Evolutionary conservation across 106 monocot species (phyloP).

Genomic region (Narthecium ossifragum): DNA sequence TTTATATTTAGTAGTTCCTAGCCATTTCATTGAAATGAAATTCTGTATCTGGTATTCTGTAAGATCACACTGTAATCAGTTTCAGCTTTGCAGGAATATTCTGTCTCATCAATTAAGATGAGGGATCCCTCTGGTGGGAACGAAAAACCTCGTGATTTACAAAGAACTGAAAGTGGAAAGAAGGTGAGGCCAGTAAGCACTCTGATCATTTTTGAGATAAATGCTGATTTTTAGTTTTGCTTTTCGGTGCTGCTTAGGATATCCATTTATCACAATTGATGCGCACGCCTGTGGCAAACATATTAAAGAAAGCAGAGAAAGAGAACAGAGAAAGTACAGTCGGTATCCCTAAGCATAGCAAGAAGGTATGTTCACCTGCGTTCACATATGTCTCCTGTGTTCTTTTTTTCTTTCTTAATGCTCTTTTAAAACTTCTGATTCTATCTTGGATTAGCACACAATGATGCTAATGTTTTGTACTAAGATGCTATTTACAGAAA

Average conservation of each 20-base stretch:
- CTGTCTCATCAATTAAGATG: constrained; percentile 80
- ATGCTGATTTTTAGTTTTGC: not conserved
- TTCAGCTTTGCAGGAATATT: constrained; percentile 66
- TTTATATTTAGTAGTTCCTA: not conserved
- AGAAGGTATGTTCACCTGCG: too few species aligned
- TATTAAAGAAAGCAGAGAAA: constrained; percentile 66
- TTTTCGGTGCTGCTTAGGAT: constrained; percentile 41
- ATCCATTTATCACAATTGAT: constrained; percentile 46
- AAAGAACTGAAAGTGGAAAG: constrained; percentile 45
- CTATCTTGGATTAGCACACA: too few species aligned
- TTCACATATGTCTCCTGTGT: too few species aligned
- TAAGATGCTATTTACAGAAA: too few species aligned
- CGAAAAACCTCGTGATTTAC: constrained; percentile 31
- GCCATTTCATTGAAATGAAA: not conserved
- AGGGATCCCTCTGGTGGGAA: constrained; percentile 47
- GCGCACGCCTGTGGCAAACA: constrained; percentile 70
- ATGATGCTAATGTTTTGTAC: too few species aligned
- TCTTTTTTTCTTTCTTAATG: too few species aligned
- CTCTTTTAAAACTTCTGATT: too few species aligned
- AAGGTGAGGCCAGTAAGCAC: constrained; percentile 30
- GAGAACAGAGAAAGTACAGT: constrained; percentile 26
- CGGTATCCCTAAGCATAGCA: constrained; percentile 72
- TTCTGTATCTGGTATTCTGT: not conserved
- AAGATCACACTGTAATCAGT: not conserved
- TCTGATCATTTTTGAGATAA: not conserved